Conservation (phyloP, 768 basidiomycete genomes). For the Suillus alpinus region DNA sequence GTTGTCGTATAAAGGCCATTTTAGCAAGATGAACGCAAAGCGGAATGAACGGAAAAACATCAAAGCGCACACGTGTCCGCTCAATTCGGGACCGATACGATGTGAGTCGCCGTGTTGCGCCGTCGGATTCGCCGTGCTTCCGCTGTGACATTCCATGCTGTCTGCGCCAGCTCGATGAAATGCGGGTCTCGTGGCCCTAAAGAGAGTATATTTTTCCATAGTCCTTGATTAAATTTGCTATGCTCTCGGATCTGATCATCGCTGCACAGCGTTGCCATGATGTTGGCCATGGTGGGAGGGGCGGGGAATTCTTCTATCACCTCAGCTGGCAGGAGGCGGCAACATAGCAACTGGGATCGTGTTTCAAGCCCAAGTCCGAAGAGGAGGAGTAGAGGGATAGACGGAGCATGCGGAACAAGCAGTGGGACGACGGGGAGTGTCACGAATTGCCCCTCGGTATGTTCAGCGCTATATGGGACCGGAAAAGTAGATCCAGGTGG, state of each 20-base stretch:
- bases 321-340: slow-evolving; percentile 50
- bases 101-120: slow-evolving; percentile 10
- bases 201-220: slow-evolving; percentile 63
- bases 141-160: slow-evolving; percentile 72
- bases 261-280: slow-evolving; percentile 42
- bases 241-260: slow-evolving; percentile 32
- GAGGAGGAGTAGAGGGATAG: slow-evolving; percentile 56
- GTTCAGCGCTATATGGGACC: slow-evolving; percentile 22
- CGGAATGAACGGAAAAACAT: slow-evolving; percentile 14
- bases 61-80: slow-evolving; percentile 12
- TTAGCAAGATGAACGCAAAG: slow-evolving; percentile 10
- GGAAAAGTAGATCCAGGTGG: slow-evolving; percentile 34
- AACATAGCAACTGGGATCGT: slow-evolving; percentile 44
- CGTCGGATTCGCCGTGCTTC: slow-evolving; percentile 47
- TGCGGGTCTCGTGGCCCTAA: slow-evolving; percentile 46
- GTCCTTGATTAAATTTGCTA: slow-evolving; percentile 48
- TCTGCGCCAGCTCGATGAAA: slow-evolving; percentile 49
- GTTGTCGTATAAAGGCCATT: slow-evolving; percentile 28
- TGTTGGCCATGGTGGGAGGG: slow-evolving; percentile 52
- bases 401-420: slow-evolving; percentile 50
- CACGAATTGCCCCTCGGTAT: slow-evolving; percentile 30
- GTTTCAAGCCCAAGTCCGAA: slow-evolving; percentile 55
- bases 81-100: slow-evolving; percentile 17
- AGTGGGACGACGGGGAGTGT: slow-evolving; percentile 51
- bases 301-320: slow-evolving; percentile 60